Percentiles rank a stretch among this genome's conserved stretches.
These are phyloP conservation scores for Eimeria sp. DNA, from an alignment of 169 alveolate genomes.

Conservation along the genomic window DNA sequence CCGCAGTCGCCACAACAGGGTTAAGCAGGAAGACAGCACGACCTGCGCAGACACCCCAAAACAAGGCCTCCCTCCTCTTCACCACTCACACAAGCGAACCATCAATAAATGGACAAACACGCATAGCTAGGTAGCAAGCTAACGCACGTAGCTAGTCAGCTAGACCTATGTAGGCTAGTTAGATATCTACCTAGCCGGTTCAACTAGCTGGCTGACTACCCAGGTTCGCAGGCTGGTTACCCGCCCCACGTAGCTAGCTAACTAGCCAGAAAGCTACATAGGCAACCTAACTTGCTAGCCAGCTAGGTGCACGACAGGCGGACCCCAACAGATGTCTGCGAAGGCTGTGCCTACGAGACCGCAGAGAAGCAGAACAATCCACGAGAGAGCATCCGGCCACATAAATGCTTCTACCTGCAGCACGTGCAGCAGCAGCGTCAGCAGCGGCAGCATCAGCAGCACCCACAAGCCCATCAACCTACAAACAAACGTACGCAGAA, in stretches of 20 bases:
- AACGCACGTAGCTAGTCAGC: background rate
- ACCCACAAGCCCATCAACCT: no score
- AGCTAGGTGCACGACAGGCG: background rate
- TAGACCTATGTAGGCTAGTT: background rate
- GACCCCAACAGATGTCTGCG: background rate
- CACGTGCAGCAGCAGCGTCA: slow-evolving; percentile 51
- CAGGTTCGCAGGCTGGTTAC: background rate
- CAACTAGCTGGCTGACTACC: background rate
- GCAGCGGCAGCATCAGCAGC: slow-evolving; percentile 27
- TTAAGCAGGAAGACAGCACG: background rate
- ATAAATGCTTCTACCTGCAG: slow-evolving; percentile 22
- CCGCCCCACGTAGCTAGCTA: background rate
- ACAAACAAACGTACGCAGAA: no score
- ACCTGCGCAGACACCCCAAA: background rate
- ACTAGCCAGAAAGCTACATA: background rate
- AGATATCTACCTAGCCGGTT: background rate
- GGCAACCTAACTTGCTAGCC: slow-evolving; percentile 1
- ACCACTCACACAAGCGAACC: background rate
- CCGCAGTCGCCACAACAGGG: no score
- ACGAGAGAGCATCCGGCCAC: slow-evolving; percentile 30
- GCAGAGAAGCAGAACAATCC: background rate
- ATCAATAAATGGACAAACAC: background rate
- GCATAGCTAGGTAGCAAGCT: background rate
- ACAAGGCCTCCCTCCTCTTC: no score
- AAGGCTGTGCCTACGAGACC: slow-evolving; percentile 32